These are phyloP conservation scores for Lignosus rhinocerotis DNA, from an alignment of 1,284 basidiomycete genomes.

Conservation along the genomic window DNA sequence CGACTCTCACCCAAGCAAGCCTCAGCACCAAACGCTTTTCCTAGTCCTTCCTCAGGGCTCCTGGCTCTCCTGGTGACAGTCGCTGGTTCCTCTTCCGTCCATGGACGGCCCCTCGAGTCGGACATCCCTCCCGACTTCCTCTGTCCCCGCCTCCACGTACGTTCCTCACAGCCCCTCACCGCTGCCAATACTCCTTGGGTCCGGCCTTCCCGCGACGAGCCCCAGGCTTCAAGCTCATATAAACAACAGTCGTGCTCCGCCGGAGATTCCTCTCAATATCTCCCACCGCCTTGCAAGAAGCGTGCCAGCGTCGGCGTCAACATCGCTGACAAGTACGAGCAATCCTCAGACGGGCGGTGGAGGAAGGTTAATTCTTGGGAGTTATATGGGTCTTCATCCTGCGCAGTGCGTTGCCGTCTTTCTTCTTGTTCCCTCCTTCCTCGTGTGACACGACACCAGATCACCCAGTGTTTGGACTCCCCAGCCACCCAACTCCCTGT, in stretches of 20 bases:
- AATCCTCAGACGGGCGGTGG: slow-evolving; percentile 62
- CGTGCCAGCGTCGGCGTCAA: slow-evolving; percentile 11
- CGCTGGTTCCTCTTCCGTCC: slow-evolving; percentile 43
- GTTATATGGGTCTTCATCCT: slow-evolving; percentile 62
- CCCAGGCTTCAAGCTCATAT: slow-evolving; percentile 6
- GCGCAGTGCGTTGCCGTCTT: slow-evolving; percentile 34
- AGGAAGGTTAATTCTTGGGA: slow-evolving; percentile 56
- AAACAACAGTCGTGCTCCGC: neutral
- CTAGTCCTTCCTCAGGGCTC: slow-evolving; percentile 42
- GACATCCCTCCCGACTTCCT: slow-evolving; percentile 56
- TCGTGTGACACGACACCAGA: slow-evolving; percentile 9
- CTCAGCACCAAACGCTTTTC: neutral
- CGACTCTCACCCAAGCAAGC: slow-evolving; percentile 12
- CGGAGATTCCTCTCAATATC: slow-evolving; percentile 9
- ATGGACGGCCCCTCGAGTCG: slow-evolving; percentile 45
- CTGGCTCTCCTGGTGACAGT: slow-evolving; percentile 58
- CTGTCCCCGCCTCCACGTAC: slow-evolving; percentile 48
- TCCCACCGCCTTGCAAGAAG: slow-evolving; percentile 11
- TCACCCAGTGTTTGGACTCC: slow-evolving; percentile 19
- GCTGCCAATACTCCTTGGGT: slow-evolving; percentile 13
- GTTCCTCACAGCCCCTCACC: slow-evolving; percentile 10
- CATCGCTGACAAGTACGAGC: slow-evolving; percentile 58
- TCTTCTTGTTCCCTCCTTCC: slow-evolving; percentile 4
- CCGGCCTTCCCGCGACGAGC: slow-evolving; percentile 14
- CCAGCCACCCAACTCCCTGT: slow-evolving; percentile 20